Evolutionary conservation across 768 basidiomycete genomes (phyloP), one percentile per base, ranked within the genome.

Genomic region (Cyclocybe cylindracea): DNA sequence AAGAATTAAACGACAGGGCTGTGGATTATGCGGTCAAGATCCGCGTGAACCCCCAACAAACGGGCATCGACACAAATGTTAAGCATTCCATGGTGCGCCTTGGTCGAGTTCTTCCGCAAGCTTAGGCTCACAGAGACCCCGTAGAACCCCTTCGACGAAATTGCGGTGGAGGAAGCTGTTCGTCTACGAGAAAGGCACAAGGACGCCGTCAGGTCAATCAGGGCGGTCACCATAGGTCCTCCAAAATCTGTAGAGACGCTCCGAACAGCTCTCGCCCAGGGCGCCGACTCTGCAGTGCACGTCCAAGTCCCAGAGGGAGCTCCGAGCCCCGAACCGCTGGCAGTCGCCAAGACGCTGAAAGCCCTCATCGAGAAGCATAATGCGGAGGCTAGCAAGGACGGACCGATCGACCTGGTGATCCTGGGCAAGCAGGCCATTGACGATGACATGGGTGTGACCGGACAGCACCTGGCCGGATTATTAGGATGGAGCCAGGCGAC

Each of bases 11-110:
- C 50, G n/a, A 29, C 56, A 97, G 92, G 56, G 86, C 91, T 46
- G 89, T 99, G 46, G 97, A 98, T 75, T 99, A 91, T 84, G 89
- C 94, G 3, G 94, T 96, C 72, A 98, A 98, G 79, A 97, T 99
- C 74, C 90, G 96, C 46, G 93, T 99, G 44, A 96, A 96, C 67
- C 83, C 94, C 5, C 86, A 89, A 58, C 93, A 97, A 65, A 97
- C 94, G 34, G 97, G 94, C 10, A 85, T 99, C 38, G 96, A 99
- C 77, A 87, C 91, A 50, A 94, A 89, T 69, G 96, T 97, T 61
- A 99, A 99, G 79, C 97, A 99, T 73, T 95, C 94, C 2, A 98
- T 99, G 95, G 96, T 94, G 58, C 59, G 86, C 61, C 10, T 8
- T 13, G 32, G 8, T 31, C 10, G 8, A 29, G 14, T 44, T 16